Evolutionary conservation across 176 grass and related monocot genomes (phyloP).

Genomic region (Puccinellia tenuiflora): DNA sequence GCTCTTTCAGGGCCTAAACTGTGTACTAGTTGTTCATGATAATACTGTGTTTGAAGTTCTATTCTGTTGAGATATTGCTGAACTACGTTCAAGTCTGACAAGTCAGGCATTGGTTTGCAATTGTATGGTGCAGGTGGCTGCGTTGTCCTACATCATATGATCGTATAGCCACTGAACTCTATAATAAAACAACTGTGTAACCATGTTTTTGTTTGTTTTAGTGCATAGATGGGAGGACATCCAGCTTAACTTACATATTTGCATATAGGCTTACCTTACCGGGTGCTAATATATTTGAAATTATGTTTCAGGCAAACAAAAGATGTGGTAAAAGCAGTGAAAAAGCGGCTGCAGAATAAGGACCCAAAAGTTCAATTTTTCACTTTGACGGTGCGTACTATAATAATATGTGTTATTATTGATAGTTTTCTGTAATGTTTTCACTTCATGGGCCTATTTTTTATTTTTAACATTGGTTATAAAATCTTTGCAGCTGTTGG

Average conservation of each 20-base stretch:
- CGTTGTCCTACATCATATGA: neutral
- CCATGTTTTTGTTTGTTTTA: neutral
- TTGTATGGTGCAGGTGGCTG: neutral
- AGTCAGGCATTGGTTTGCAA: neutral
- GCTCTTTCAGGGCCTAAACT: neutral
- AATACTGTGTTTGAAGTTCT: neutral
- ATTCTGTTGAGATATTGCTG: neutral
- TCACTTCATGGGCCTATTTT: neutral
- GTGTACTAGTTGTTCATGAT: neutral
- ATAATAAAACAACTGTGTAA: neutral
- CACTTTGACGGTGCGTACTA: constrained; percentile 57
- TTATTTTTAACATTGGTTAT: neutral
- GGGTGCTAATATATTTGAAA: constrained; percentile 1
- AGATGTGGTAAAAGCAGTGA: constrained; percentile 80
- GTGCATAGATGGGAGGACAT: neutral
- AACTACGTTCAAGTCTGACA: neutral
- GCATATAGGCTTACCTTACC: constrained; percentile 1
- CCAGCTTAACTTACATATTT: neutral
- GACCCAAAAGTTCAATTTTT: constrained; percentile 83
- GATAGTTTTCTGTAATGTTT: neutral
- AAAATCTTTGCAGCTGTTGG: constrained; percentile 61
- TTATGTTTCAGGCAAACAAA: constrained; percentile 76
- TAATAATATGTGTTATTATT: neutral
- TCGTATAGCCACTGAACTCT: neutral
- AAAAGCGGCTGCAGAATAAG: constrained; percentile 85